Evolutionary conservation across 768 basidiomycete species (phyloP).

Genomic region (Boletus edulis): DNA sequence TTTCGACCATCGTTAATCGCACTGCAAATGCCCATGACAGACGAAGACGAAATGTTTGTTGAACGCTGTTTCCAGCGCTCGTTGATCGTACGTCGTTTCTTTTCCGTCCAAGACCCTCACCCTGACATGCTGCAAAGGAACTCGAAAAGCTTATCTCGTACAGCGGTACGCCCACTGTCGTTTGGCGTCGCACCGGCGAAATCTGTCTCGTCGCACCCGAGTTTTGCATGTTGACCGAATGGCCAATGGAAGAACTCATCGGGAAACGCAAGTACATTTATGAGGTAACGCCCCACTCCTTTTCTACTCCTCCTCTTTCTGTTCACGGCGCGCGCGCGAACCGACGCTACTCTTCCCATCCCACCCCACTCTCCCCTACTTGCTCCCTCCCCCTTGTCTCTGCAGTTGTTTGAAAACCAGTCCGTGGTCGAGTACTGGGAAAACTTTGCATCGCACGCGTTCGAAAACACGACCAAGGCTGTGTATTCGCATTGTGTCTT

Average conservation of each 20-base stretch:
- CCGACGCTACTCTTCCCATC: not conserved
- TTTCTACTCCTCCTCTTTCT: constrained; percentile 17
- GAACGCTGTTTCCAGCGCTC: constrained; percentile 96
- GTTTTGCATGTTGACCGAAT: constrained; percentile 92
- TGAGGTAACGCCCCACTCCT: constrained; percentile 29
- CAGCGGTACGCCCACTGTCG: constrained; percentile 95
- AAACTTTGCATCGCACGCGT: constrained; percentile 94
- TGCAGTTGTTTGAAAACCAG: constrained; percentile 89
- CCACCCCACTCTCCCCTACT: not conserved
- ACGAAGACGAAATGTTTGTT: constrained; percentile 95
- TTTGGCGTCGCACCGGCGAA: constrained; percentile 98
- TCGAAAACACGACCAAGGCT: constrained; percentile 95
- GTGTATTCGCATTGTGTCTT: constrained; percentile 92
- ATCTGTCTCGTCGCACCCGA: constrained; percentile 96
- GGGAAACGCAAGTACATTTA: constrained; percentile 49
- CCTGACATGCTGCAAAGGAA: constrained; percentile 53
- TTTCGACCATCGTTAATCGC: constrained; percentile 97
- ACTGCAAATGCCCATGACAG: constrained; percentile 94
- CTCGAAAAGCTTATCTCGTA: constrained; percentile 96
- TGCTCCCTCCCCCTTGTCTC: not conserved
- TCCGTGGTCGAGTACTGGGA: constrained; percentile 97
- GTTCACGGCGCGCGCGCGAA: constrained; percentile 12
- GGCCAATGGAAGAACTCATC: constrained; percentile 81
- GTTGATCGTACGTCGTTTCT: constrained; percentile 58
- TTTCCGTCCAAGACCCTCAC: not conserved